phyloP scores from a whole-genome alignment of 306 rosid genomes.

The Casuarina cunninghamiana region DNA sequence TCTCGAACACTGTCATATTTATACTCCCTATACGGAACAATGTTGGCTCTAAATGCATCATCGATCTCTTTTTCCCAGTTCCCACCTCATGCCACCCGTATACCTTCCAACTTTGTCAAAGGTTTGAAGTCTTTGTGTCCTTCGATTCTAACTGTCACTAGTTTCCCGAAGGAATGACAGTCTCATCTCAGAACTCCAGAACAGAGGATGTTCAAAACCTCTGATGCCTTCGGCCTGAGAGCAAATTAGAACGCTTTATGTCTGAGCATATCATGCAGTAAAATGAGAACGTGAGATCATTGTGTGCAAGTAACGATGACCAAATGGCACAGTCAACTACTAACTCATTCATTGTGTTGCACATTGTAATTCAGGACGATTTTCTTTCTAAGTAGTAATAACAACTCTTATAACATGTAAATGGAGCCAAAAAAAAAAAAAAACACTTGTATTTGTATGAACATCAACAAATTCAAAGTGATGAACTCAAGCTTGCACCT shows the following conservation, averaged over 20 bases:
- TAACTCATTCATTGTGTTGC: background rate
- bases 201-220: conserved; percentile 82
- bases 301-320: too few relatives aligned
- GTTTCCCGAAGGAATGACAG: conserved; percentile 79
- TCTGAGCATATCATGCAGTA: too few relatives aligned
- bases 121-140: conserved; percentile 53
- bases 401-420: background rate
- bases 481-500: background rate
- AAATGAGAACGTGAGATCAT: too few relatives aligned
- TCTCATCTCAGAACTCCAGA: conserved; percentile 75
- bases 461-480: background rate
- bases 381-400: background rate
- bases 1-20: conserved; percentile 77
- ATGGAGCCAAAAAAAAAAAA: background rate
- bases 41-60: conserved; percentile 51
- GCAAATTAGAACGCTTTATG: too few relatives aligned
- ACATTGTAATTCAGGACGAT: background rate
- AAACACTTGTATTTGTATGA: background rate
- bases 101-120: conserved; percentile 58
- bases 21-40: conserved; percentile 69
- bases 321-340: too few relatives aligned
- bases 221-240: background rate
- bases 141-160: conserved; percentile 79
- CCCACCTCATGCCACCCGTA: conserved; percentile 48
- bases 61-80: conserved; percentile 83